Percentiles rank a stretch among this genome's conserved stretches.
These are phyloP conservation scores for Aspergillus costaricaensis DNA, from an alignment of 2,329 filamentous ascomycete genomes.

Conservation along the genomic window DNA sequence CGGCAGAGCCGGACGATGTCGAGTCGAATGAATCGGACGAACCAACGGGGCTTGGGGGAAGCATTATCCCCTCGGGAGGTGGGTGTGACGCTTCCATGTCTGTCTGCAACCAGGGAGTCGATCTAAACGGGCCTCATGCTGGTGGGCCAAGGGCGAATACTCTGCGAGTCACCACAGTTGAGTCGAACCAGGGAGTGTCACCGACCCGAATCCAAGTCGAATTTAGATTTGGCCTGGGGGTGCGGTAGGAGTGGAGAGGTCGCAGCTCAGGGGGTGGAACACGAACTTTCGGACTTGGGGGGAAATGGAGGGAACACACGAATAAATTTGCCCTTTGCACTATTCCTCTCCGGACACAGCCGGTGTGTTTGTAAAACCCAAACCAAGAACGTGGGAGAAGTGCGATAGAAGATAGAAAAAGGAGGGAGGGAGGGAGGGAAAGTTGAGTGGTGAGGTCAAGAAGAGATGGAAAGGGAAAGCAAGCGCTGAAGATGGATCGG, in stretches of 20 bases:
- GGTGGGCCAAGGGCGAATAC: slow-evolving; percentile 11
- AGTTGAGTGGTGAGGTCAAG: slow-evolving; percentile 20
- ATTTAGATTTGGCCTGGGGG: not conserved
- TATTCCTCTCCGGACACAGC: not conserved
- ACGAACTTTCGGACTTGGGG: not conserved
- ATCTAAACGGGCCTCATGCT: slow-evolving; percentile 24
- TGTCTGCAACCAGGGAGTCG: slow-evolving; percentile 14
- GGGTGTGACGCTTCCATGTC: slow-evolving; percentile 26
- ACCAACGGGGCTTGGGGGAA: slow-evolving; percentile 23
- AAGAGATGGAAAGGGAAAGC: not conserved
- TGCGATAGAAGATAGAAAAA: not conserved
- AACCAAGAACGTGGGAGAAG: not conserved
- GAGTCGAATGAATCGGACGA: slow-evolving; percentile 24
- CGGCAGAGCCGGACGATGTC: slow-evolving; percentile 18
- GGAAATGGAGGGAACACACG: not conserved
- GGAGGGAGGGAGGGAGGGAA: not conserved
- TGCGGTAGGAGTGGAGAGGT: slow-evolving; percentile 1
- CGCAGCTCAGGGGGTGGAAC: not conserved
- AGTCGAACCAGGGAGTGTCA: slow-evolving; percentile 10
- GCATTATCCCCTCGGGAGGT: slow-evolving; percentile 25
- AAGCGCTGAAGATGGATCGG: not conserved
- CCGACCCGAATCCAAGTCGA: not conserved
- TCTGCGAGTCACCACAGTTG: slow-evolving; percentile 8
- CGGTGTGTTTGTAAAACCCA: not conserved
- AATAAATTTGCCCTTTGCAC: not conserved